phyloP scores from a whole-genome alignment of 768 basidiomycete genomes.

The Xerocomellus dryophilus region DNA sequence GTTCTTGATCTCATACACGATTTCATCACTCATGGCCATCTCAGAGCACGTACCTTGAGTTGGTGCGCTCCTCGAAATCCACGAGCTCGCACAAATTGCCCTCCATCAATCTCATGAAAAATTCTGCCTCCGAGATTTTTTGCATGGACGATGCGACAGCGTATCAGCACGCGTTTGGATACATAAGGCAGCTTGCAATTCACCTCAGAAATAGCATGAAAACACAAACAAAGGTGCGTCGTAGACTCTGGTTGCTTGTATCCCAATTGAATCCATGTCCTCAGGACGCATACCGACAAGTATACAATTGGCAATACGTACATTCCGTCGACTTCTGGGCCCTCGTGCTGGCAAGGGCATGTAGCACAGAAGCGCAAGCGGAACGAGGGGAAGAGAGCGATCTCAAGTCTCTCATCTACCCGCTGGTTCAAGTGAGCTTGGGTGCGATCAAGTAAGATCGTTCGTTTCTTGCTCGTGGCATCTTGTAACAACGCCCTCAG shows the following conservation, averaged over 20 bases:
- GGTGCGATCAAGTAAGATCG: slow-evolving; percentile 82
- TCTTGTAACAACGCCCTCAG: slow-evolving; percentile 40
- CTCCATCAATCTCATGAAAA: slow-evolving; percentile 95
- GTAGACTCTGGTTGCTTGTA: not conserved
- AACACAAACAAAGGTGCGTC: slow-evolving; percentile 70
- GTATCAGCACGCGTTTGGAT: slow-evolving; percentile 95
- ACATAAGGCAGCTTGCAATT: slow-evolving; percentile 92
- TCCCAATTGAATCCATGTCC: slow-evolving; percentile 4
- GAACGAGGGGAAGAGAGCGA: slow-evolving; percentile 65
- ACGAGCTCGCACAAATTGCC: slow-evolving; percentile 88
- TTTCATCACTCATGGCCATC: not conserved
- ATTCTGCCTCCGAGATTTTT: slow-evolving; percentile 91
- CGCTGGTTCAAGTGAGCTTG: slow-evolving; percentile 89
- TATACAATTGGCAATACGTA: slow-evolving; percentile 98
- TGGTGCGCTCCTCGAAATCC: slow-evolving; percentile 80
- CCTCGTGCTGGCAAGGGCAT: slow-evolving; percentile 80
- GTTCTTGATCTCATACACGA: not conserved
- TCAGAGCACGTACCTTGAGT: slow-evolving; percentile 83
- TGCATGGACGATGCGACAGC: slow-evolving; percentile 67
- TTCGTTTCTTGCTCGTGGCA: not conserved
- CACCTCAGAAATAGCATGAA: slow-evolving; percentile 91
- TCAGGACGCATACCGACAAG: slow-evolving; percentile 87
- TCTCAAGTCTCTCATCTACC: slow-evolving; percentile 87
- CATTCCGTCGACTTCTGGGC: slow-evolving; percentile 98
- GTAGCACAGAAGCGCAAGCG: slow-evolving; percentile 54